phyloP scores from a whole-genome alignment of 306 rosid species.

The Citrullus amarus region DNA sequence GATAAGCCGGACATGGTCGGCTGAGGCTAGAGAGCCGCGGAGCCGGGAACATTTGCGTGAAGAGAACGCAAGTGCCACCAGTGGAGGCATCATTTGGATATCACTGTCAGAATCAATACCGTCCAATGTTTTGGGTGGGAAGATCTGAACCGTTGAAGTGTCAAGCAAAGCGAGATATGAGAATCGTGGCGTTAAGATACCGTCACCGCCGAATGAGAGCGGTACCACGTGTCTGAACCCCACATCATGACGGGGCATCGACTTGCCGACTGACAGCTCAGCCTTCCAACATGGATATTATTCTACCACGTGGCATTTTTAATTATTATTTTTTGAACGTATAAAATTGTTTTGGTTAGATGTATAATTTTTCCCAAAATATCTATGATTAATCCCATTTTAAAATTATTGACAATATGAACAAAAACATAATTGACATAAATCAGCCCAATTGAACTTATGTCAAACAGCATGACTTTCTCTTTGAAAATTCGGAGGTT shows the following conservation, averaged over 20 bases:
- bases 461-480: too few relatives aligned
- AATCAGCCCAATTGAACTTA: too few relatives aligned
- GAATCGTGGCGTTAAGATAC: background rate
- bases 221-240: background rate
- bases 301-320: background rate
- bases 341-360: background rate
- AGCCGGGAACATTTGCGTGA: background rate
- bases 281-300: background rate
- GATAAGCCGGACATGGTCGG: background rate
- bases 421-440: too few relatives aligned
- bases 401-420: too few relatives aligned
- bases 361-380: background rate
- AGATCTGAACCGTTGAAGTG: background rate
- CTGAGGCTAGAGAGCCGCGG: background rate
- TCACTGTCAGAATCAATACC: background rate
- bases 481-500: too few relatives aligned
- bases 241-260: background rate
- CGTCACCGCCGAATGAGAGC: background rate
- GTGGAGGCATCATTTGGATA: background rate
- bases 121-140: background rate
- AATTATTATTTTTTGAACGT: too few relatives aligned
- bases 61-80: background rate
- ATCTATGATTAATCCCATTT: background rate
- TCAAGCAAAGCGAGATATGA: background rate
- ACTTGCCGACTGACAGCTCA: background rate